Evolutionary conservation across 441 rosid genomes (phyloP), one percentile per base, ranked within the genome.

Genomic region (Pelargonium australe): DNA sequence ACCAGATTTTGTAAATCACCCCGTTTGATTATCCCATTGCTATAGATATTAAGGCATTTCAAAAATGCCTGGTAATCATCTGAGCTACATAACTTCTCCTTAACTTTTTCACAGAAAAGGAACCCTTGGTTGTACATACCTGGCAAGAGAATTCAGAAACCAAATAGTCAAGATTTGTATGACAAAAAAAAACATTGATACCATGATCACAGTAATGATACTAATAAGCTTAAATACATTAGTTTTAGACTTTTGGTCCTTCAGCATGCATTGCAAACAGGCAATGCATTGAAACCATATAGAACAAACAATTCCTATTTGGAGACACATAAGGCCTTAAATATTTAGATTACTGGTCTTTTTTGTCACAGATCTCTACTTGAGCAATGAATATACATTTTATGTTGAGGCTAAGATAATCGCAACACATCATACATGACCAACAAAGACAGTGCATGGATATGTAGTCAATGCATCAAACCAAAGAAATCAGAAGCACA

Each of bases 41-140:
- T 86, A 73, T 80, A 90, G 64, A 92, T 90, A 81, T 85, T 89
- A 79, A 95, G 99, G 77, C 99, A 95, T 75, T 82, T 81, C 70
- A 92, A 80, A 74, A 90, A 86, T 79, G 84, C 96, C 77, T 92
- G 99, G 82, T 82, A 85, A 80, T 89, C 98, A 16, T 85, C 97
- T 34, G 88, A 78, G 64, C 74, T 85, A 34, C 63, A 71, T 72
- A 95, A 82, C 81, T 84, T 95, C 68, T 85, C 92, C 81, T 87
- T 95, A 73, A 95, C 95, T 79, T 85, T 85, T 76, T 89, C 98
- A 25, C 86, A 87, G 82, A 89, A 92, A 73, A 85, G 82, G 75
- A 89, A 79, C 75, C 86, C 99, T 73, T 85, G 94, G 75, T 81
- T 84, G 49, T 84, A 75, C 37, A 85, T 81, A 78, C 87, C 98